Conservation (phyloP, 2,329 filamentous ascomycete genomes). For the Cladophialophora psammophila region DNA sequence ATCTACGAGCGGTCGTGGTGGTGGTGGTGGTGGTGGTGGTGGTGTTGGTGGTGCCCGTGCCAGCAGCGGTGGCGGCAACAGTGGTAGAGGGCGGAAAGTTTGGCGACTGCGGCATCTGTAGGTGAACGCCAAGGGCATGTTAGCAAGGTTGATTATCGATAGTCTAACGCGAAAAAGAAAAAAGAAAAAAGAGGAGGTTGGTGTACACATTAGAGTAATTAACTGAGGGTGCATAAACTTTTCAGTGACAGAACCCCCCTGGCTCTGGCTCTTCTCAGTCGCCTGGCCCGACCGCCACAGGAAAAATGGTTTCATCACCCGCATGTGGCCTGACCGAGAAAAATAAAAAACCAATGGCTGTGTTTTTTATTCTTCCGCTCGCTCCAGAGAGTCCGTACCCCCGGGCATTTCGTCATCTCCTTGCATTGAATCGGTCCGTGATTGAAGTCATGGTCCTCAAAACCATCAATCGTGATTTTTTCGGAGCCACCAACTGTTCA, state of each 20-base stretch:
- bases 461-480: conserved; percentile 29
- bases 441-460: conserved; percentile 25
- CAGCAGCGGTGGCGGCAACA: conserved; percentile 18
- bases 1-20: conserved; percentile 48
- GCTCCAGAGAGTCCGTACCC: conserved; percentile 19
- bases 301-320: conserved; percentile 30
- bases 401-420: conserved; percentile 28
- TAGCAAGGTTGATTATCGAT: conserved; percentile 53
- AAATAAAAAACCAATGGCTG: conserved; percentile 28
- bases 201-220: conserved; percentile 43
- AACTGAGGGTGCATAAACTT: conserved; percentile 43
- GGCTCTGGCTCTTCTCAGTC: conserved; percentile 23
- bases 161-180: conserved; percentile 41
- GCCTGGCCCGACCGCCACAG: conserved; percentile 35
- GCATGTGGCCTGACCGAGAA: conserved; percentile 34
- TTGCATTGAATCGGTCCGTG: conserved; percentile 18
- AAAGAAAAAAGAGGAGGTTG: conserved; percentile 41
- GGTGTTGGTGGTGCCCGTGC: conserved; percentile 45
- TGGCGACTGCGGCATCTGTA: conserved; percentile 44
- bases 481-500: conserved; percentile 18
- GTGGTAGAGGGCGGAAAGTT: conserved; percentile 40
- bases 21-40: conserved; percentile 51
- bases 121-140: conserved; percentile 40
- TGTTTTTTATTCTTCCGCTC: conserved; percentile 20
- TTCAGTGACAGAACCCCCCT: conserved; percentile 36